Conservation (phyloP, 495 filamentous ascomycete species). For the Apiosordaria backusii region DNA sequence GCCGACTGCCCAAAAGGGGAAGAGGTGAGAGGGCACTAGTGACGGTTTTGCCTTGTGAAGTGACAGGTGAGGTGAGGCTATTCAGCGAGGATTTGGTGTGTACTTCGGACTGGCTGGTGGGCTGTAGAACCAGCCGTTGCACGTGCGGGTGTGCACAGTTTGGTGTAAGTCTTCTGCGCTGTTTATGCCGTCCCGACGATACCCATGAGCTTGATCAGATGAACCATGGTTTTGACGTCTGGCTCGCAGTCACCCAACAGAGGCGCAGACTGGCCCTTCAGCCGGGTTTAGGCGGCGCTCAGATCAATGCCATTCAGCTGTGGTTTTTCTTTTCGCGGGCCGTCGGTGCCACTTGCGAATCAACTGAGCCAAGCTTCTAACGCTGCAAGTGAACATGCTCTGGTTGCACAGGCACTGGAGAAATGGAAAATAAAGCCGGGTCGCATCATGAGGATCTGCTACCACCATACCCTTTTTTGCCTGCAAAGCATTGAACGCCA, state of each 20-base stretch:
- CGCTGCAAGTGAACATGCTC: background rate
- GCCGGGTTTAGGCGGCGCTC: constrained; percentile 6
- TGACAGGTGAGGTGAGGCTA: background rate
- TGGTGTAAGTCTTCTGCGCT: background rate
- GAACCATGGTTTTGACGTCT: background rate
- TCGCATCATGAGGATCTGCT: constrained; percentile 24
- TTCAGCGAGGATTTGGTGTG: background rate
- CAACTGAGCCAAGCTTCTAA: background rate
- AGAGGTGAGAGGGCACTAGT: background rate
- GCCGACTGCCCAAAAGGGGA: constrained; percentile 1
- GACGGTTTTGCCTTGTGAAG: background rate
- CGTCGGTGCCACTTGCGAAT: constrained; percentile 8
- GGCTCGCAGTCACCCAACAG: constrained; percentile 3
- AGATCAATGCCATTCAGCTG: background rate
- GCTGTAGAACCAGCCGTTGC: background rate
- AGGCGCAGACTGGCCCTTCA: constrained; percentile 3
- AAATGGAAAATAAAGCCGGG: constrained; percentile 10
- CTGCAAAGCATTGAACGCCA: constrained; percentile 29
- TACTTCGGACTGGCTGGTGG: background rate
- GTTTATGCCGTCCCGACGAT: constrained; percentile 1
- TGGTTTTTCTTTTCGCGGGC: constrained; percentile 7
- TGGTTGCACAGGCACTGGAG: constrained; percentile 2
- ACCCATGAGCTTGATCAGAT: constrained; percentile 6
- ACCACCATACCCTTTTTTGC: constrained; percentile 7
- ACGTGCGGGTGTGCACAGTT: background rate